These are phyloP conservation scores for Nakaseomyces nivariensis DNA, from an alignment of 1,139 yeast species.

Conservation along the genomic window DNA sequence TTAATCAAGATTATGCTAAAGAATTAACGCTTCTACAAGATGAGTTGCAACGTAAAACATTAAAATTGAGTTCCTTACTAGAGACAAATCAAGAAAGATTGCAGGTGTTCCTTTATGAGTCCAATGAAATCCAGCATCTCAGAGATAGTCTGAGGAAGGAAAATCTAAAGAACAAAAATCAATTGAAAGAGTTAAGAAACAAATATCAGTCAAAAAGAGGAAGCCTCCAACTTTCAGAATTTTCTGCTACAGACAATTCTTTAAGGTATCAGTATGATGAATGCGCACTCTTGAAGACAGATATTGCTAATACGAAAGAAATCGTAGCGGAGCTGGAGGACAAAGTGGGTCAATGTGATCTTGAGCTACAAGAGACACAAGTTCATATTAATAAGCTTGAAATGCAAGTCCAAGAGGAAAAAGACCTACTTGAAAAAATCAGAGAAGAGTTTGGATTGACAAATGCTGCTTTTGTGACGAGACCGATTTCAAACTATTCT, in stretches of 20 bases:
- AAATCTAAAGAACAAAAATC: not conserved
- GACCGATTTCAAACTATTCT: not conserved
- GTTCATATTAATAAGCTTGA: not conserved
- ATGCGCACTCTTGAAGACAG: not conserved
- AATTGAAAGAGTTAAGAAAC: not conserved
- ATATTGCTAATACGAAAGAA: not conserved
- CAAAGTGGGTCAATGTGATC: not conserved
- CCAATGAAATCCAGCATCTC: not conserved
- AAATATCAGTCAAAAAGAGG: not conserved
- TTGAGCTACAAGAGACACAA: not conserved
- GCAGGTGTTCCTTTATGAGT: not conserved
- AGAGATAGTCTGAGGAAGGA: not conserved
- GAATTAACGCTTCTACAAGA: not conserved
- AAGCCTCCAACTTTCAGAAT: not conserved
- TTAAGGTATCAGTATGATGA: not conserved
- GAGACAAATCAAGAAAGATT: not conserved
- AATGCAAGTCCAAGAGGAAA: not conserved
- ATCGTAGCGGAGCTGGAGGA: not conserved
- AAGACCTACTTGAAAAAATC: not conserved
- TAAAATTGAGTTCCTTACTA: not conserved
- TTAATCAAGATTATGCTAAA: not conserved
- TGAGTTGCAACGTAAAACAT: not conserved
- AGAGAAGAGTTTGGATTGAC: not conserved
- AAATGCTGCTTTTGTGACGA: not conserved
- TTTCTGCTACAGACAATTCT: not conserved